Conservation (phyloP, 2,329 filamentous ascomycete species). For the Graphilbum ipis-grandicollis region DNA sequence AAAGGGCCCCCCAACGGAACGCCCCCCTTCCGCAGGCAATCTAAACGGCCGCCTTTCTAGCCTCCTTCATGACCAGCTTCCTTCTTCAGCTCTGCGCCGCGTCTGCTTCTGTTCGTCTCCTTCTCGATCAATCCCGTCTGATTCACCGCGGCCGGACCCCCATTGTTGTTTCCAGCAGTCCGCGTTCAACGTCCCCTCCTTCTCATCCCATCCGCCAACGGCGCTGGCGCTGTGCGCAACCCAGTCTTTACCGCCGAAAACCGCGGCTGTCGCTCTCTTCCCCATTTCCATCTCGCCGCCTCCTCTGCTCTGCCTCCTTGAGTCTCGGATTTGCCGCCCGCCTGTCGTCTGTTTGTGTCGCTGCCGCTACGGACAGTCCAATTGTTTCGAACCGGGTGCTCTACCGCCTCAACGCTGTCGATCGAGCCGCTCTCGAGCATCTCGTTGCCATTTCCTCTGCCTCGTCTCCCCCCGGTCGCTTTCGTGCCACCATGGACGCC, state of each 20-base stretch:
- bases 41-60: neutral
- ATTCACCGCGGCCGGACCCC: constrained; percentile 21
- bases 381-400: no score
- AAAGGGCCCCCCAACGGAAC: neutral
- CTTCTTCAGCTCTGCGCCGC: constrained; percentile 28
- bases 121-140: constrained; percentile 26
- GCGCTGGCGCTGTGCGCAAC: constrained; percentile 16
- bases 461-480: no score
- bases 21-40: neutral
- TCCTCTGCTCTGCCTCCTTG: neutral
- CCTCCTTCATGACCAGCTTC: constrained; percentile 26
- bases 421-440: constrained; percentile 8
- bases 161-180: constrained; percentile 20
- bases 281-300: neutral
- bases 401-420: constrained; percentile 6
- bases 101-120: constrained; percentile 25
- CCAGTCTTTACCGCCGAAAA: constrained; percentile 20
- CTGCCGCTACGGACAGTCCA: no score
- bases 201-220: constrained; percentile 15
- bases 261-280: constrained; percentile 5
- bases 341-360: no score
- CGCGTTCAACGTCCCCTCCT: constrained; percentile 20
- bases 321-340: neutral
- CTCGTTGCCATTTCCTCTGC: constrained; percentile 4
- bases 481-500: constrained; percentile 5